phyloP scores from a whole-genome alignment of 106 monocot species.

The Cymbidium sinense region DNA sequence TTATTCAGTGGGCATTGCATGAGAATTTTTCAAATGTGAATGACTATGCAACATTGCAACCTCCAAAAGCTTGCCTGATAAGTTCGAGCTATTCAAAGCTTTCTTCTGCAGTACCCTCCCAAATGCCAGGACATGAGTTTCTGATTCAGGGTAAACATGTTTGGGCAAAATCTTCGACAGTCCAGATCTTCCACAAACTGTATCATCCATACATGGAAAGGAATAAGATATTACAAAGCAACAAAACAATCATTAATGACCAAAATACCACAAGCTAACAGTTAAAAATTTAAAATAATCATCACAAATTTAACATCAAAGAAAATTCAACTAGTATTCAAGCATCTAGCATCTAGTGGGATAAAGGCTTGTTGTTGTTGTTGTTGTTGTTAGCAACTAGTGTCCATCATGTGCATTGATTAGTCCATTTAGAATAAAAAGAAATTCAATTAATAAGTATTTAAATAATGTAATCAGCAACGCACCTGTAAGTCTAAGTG shows the following conservation, averaged over 20 bases:
- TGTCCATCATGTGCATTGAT: neutral
- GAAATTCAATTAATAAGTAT: neutral
- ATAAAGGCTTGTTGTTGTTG: neutral
- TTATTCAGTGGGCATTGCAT: neutral
- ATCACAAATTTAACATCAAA: neutral
- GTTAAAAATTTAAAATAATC: neutral
- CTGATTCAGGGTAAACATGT: neutral
- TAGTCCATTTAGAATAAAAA: neutral
- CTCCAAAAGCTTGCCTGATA: constrained; percentile 15
- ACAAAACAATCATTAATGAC: neutral
- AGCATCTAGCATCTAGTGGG: neutral
- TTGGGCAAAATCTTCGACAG: constrained; percentile 14
- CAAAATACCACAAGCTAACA: neutral
- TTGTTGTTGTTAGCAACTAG: too few relatives aligned
- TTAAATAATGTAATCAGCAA: neutral
- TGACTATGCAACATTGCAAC: neutral
- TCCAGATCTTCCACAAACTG: constrained; percentile 20
- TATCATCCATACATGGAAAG: neutral
- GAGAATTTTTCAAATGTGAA: neutral
- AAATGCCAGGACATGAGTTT: constrained; percentile 5
- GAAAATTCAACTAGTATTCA: neutral
- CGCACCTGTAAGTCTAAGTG: neutral
- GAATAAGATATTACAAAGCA: neutral
- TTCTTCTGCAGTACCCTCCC: constrained; percentile 8
- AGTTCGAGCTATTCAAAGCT: constrained; percentile 12